Base-by-base conservation (phyloP, 306 rosid species). In the Lithocarpus polystachyus region DNA sequence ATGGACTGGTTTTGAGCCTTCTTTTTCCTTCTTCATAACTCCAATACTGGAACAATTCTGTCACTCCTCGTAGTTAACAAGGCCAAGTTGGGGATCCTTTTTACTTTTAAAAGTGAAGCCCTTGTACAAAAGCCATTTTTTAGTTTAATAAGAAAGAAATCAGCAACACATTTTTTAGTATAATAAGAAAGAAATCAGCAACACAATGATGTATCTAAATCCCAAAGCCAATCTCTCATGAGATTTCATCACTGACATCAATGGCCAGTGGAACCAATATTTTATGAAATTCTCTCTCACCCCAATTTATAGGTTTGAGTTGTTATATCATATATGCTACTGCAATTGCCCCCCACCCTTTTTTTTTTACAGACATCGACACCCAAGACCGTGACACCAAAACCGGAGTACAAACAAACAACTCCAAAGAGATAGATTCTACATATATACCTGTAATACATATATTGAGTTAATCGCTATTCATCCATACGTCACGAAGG, bases 401-500 rank as follows among this genome's bases (percentile, higher is more conserved):
- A 76, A 71, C 33, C n/a, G 61, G 75, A 18, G 81, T 3, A 37
- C 22, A 37, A 54, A 84, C 77, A 19, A 74, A 77, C 78, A 60
- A 77, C 80, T 73, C 78, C 79, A 52, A 33, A 1, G 13, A 31
- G 51, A 67, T 4, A 10, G 5, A 35, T 31, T 67, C 48, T 67
- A 51, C 28, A 76, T 37, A 62, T 62, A 23, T 75, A 65, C 73
- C 45, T 24, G 29, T 28, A 2, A 52, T 68, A 31, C 56, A 18
- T 13, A 15, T 2, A 22, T 5, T 13, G 17, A 33, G 69, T 87
- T 87, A 91, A 81, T 91, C 84, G 77, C 95, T 87, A 67, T 83
- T 87, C 92, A 77, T 90, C 99, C 99, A 95, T 19, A 91, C 88
- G 51, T 87, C 91, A 73, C 96, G 88, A 53, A 95, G 97, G 26